Percentiles rank a stretch among this genome's conserved stretches.
Evolutionary conservation across 345 rosid genomes (phyloP).

Genomic region (Euphorbia lathyris): DNA sequence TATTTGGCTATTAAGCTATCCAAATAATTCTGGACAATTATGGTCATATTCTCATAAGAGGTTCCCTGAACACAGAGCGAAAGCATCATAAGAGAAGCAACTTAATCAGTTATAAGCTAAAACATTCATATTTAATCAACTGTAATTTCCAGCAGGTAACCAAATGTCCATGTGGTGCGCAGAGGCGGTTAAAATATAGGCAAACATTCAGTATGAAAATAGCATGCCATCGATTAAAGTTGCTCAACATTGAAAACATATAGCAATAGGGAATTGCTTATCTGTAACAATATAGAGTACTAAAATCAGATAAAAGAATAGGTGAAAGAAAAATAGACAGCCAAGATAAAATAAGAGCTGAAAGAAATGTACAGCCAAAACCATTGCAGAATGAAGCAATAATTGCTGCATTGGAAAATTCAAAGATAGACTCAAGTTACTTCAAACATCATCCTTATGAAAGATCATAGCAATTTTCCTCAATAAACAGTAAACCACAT

Average conservation of each 20-base stretch:
- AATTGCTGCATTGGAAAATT: neutral
- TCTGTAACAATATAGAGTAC: neutral
- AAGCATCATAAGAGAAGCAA: slow-evolving; percentile 6
- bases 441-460: neutral
- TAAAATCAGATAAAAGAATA: neutral
- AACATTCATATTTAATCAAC: neutral
- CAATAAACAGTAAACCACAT: neutral
- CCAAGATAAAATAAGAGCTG: neutral
- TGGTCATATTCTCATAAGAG: slow-evolving; percentile 87
- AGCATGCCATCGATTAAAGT: neutral
- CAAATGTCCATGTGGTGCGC: neutral
- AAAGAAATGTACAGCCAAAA: neutral
- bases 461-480: neutral
- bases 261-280: neutral
- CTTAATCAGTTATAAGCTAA: neutral
- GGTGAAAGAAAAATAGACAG: neutral
- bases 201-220: neutral
- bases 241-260: neutral
- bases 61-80: slow-evolving; percentile 59
- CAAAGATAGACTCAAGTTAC: neutral
- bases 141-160: neutral
- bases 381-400: neutral
- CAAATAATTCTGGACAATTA: slow-evolving; percentile 72
- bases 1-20: slow-evolving; percentile 66
- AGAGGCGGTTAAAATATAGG: neutral